These are phyloP conservation scores for Corchorus olitorius DNA, from an alignment of 345 rosid genomes.

Conservation along the genomic window DNA sequence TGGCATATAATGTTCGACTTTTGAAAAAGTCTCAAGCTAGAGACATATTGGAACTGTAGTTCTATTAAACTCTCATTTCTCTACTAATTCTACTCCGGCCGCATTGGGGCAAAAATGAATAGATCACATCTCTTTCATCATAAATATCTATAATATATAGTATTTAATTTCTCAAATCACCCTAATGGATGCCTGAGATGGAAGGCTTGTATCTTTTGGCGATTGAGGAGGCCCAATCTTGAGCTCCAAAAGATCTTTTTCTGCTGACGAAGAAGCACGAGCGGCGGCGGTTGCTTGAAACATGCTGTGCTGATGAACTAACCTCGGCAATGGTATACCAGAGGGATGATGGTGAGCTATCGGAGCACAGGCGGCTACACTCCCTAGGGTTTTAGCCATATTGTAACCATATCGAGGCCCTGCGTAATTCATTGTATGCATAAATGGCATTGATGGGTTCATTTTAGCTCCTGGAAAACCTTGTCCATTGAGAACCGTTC, in stretches of 20 bases:
- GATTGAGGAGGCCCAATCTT: conserved; percentile 12
- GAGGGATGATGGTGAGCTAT: conserved; percentile 11
- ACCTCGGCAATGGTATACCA: conserved; percentile 1
- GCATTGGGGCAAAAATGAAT: neutral
- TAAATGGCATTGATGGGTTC: neutral
- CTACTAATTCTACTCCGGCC: neutral
- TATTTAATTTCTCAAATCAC: neutral
- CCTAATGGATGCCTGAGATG: conserved; percentile 7
- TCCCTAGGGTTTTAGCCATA: neutral
- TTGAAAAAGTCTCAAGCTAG: neutral
- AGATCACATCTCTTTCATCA: neutral
- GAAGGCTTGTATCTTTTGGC: neutral
- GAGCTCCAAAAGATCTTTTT: conserved; percentile 17
- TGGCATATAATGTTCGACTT: too few species aligned
- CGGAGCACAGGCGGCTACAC: neutral
- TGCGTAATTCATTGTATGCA: neutral
- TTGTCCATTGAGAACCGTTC: neutral
- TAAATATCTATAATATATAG: neutral
- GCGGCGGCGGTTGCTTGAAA: neutral
- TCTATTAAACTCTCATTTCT: neutral
- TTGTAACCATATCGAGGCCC: neutral
- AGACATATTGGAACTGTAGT: neutral
- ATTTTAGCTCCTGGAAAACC: neutral
- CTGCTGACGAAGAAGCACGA: neutral
- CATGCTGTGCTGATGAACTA: neutral